Evolutionary conservation across 2,329 filamentous ascomycete species (phyloP), one percentile per base, ranked within the genome.

Genomic region (Ilyonectria mors-panacis): DNA sequence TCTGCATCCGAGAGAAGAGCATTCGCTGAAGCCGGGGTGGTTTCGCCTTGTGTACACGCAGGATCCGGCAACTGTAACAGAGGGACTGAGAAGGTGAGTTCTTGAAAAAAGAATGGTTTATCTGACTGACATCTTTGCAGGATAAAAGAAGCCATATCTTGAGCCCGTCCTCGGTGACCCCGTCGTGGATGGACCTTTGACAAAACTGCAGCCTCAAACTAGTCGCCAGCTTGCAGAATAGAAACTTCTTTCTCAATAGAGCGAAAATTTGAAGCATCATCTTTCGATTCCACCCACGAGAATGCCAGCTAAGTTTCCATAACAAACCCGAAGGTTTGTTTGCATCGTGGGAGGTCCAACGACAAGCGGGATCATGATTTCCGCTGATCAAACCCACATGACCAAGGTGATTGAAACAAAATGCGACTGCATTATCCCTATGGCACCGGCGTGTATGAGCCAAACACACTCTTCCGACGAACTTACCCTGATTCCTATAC

Each of bases 11-110:
- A 81, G 83, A 0, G 82, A 85, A 65, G 83, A 84, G 55, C 81
- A 86, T 68, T 80, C 81, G 0, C 81, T 81, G 21, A 75, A 81
- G 59, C 78, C 82, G 1, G 87, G 88, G 0, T 87, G 84, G 82
- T 89, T 89, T 67, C 77, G 88, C 2, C 53, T 90, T 19, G 84
- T 89, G 0, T 89, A 86, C 64, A 83, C 81, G 2, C 81, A 83
- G n/a, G 75, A 81, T 7, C 71, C 78, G 35, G 69, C 59, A 9
- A 75, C 73, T 4, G 72, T 85, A 2, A 74, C 72, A 1, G 79
- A 84, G 68, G 83, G 82, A 0, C 71, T 85, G 35, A 75, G 44
- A 21, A 78, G 80, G 80, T 81, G 51, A 19, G 74, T 68, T 2
- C 23, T 3, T 19, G 33, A 8, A 8, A 3, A 9, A 17, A 35